Base-by-base conservation (phyloP, 345 rosid species). In the Melaleuca alternifolia region DNA sequence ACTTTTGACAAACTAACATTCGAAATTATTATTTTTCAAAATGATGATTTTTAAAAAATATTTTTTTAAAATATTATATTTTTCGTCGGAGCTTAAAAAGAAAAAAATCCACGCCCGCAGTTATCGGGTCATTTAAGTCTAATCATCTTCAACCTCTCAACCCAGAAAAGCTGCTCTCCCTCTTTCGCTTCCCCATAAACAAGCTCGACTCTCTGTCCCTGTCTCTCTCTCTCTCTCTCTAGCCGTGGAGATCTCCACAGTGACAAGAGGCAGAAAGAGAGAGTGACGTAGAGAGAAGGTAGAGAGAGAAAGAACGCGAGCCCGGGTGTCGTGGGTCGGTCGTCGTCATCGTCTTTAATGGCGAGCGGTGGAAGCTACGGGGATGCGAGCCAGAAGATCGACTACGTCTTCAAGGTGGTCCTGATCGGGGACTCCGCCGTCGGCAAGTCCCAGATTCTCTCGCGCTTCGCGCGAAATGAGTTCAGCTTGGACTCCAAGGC, bases 371-470 rank as follows among this genome's bases (percentile, higher is more conserved):
- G 90, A 81, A 94, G 93, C 37, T 93, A 90, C 82, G 95, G 92
- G n/a, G 97, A 90, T 48, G 90, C 92, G 21, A 33, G 50, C 77
- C 89, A 91, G 52, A 96, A 93, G 91, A 93, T 94, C 20, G 94
- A 96, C 88, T 97, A 94, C 86, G 95, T 95, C 8, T 93, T 95
- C 93, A 97, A 97, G 89, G 94, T 97, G 33, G 99, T 97, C 54
- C 84, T 97, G 82, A 96, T 97, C 86, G 99, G 99, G 13, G 98
- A 97, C 90, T 97, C 99, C 0, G 98, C 99, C 0, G 99, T 97
- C 2, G 99, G 98, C 1, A 97, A 97, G 87, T 97, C 99, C 44
- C 98, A 97, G 89, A 84, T 96, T 85, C 92, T 97, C 13, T 94
- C 98, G 24, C 92, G 99, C 85, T 97, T 92, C 91, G 97, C 98